Conservation (phyloP, 208 protist genomes). For the Trypanosoma conorhini region DNA sequence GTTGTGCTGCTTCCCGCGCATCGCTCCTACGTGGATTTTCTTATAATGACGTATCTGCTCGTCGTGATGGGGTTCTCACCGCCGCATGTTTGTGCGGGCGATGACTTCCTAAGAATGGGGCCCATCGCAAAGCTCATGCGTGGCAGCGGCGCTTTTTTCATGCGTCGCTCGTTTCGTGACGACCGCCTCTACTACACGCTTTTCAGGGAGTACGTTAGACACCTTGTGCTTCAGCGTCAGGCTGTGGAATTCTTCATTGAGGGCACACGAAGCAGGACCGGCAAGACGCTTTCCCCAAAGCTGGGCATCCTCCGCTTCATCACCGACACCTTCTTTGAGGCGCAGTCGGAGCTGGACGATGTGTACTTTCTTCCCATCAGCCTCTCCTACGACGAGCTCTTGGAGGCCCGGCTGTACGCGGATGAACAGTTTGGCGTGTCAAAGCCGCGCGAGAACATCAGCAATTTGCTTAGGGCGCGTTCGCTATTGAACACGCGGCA, state of each 20-base stretch:
- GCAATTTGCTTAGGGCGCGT: constrained; percentile 69
- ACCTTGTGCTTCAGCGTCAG: constrained; percentile 56
- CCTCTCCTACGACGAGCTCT: constrained; percentile 89
- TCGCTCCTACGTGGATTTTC: constrained; percentile 89
- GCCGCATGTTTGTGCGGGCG: constrained; percentile 87
- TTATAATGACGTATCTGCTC: constrained; percentile 86
- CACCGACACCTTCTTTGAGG: constrained; percentile 73
- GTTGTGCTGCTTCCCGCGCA: constrained; percentile 83
- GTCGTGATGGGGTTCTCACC: constrained; percentile 55
- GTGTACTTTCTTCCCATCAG: constrained; percentile 83
- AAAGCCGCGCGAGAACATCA: constrained; percentile 77
- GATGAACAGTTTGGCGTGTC: constrained; percentile 86
- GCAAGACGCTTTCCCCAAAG: constrained; percentile 88
- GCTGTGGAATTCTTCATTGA: constrained; percentile 92
- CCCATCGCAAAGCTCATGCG: constrained; percentile 70
- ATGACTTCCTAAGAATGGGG: constrained; percentile 86
- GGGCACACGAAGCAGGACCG: constrained; percentile 80
- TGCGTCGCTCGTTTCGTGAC: constrained; percentile 79
- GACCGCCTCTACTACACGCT: constrained; percentile 80
- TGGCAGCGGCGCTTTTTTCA: constrained; percentile 92
- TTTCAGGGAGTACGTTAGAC: constrained; percentile 83
- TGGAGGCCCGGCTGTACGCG: constrained; percentile 82
- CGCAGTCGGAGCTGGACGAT: constrained; percentile 61
- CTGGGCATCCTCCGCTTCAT: constrained; percentile 92
- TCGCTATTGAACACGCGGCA: constrained; percentile 51